A percentile compares a stretch with the other conserved stretches of the same genome.
These are phyloP conservation scores for Bacidia rubella DNA, from an alignment of 495 filamentous ascomycete species.

Conservation along the genomic window DNA sequence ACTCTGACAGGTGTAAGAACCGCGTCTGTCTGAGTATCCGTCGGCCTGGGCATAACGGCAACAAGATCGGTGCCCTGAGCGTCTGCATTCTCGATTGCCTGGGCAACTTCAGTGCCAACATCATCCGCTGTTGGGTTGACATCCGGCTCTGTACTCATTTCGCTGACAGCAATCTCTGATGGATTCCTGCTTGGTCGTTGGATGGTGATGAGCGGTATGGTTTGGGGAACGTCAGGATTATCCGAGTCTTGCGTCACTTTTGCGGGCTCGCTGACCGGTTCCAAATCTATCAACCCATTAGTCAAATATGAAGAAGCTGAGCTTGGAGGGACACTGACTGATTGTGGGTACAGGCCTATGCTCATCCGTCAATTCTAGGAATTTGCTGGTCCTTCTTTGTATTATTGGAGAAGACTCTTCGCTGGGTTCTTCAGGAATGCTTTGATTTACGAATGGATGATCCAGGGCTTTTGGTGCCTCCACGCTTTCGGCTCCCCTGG, in stretches of 20 bases:
- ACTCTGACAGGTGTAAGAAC: neutral
- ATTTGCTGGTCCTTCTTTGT: neutral
- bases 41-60: slow-evolving; percentile 1
- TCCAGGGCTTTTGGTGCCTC: too few species aligned
- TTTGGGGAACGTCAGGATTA: neutral
- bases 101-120: neutral
- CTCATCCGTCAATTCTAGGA: neutral
- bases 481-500: too few species aligned
- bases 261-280: neutral
- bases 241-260: neutral
- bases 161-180: neutral
- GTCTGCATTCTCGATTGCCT: neutral
- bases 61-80: neutral
- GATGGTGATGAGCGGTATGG: slow-evolving; percentile 2
- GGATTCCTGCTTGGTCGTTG: slow-evolving; percentile 1
- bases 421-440: neutral
- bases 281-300: neutral
- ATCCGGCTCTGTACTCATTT: neutral
- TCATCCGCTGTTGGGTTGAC: neutral
- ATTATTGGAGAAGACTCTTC: neutral
- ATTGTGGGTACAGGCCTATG: neutral
- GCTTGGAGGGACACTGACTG: neutral
- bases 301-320: neutral
- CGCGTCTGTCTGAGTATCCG: neutral
- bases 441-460: too few species aligned